These are phyloP conservation scores for Epichloe hybrida DNA, from an alignment of 2,329 filamentous ascomycete genomes.

Conservation along the genomic window DNA sequence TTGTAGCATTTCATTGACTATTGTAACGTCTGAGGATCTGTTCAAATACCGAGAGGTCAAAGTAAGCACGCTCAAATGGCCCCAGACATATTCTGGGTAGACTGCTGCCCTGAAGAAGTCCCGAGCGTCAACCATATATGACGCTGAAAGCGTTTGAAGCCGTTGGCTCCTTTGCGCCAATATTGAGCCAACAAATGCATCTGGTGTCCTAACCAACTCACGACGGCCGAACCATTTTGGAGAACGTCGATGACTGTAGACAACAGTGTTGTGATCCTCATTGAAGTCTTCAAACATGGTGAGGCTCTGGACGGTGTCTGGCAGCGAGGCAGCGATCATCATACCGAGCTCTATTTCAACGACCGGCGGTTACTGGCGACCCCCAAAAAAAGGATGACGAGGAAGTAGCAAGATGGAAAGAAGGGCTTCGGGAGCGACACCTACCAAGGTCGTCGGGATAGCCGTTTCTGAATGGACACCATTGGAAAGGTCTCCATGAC, in stretches of 20 bases:
- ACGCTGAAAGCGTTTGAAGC: neutral
- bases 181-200: neutral
- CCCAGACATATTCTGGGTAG: neutral
- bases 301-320: neutral
- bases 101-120: neutral
- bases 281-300: slow-evolving; percentile 1
- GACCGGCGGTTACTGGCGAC: neutral
- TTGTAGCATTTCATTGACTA: neutral
- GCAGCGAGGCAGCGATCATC: neutral
- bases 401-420: neutral
- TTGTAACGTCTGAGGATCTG: neutral
- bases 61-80: neutral
- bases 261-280: neutral
- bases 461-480: neutral
- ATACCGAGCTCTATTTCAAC: neutral
- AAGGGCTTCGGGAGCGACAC: neutral
- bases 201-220: neutral
- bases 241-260: neutral
- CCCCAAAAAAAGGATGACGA: neutral
- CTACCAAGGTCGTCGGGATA: neutral
- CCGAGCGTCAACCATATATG: neutral
- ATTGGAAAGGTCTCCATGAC: neutral
- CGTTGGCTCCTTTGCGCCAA: neutral
- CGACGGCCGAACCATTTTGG: neutral
- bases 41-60: neutral